These are phyloP conservation scores for Geotrichum carabidarum DNA, from an alignment of 1,139 yeast genomes.

Conservation along the genomic window DNA sequence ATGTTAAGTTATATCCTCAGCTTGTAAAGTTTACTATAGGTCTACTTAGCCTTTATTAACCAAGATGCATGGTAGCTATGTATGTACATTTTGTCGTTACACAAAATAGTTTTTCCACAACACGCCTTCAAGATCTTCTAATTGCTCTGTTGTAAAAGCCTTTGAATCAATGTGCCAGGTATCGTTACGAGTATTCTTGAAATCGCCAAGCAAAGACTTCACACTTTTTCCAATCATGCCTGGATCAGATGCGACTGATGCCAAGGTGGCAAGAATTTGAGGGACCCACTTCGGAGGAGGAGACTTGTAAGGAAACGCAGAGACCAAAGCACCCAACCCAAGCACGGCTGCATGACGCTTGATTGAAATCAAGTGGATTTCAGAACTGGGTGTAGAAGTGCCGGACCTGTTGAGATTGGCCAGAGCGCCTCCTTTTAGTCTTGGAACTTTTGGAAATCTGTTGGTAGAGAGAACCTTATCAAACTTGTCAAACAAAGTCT, in stretches of 20 bases:
- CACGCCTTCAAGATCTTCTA: constrained; percentile 92
- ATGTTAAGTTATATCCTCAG: too few species aligned
- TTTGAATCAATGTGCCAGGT: constrained; percentile 91
- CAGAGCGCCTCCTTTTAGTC: constrained; percentile 16
- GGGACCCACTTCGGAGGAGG: constrained; percentile 96
- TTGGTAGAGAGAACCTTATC: constrained; percentile 36
- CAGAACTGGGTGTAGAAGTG: constrained; percentile 25
- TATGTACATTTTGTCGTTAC: constrained; percentile 30
- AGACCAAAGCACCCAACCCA: constrained; percentile 82
- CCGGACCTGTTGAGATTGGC: constrained; percentile 24
- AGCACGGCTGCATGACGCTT: constrained; percentile 79
- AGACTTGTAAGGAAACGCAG: constrained; percentile 84
- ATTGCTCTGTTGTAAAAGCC: constrained; percentile 70
- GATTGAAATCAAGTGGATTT: constrained; percentile 36
- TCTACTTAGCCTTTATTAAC: too few species aligned
- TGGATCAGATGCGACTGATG: constrained; percentile 62
- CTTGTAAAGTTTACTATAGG: too few species aligned
- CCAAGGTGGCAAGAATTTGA: constrained; percentile 59
- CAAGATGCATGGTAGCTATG: too few species aligned
- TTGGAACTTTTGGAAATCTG: constrained; percentile 22
- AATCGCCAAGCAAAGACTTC: constrained; percentile 72
- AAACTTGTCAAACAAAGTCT: constrained; percentile 41
- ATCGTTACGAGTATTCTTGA: constrained; percentile 89
- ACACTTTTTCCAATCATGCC: constrained; percentile 85
- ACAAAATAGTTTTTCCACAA: constrained; percentile 90